Percentiles rank a stretch among this genome's conserved stretches.
Evolutionary conservation across 2,329 filamentous ascomycete species (phyloP).

Genomic region (Dactylellina sp.): DNA sequence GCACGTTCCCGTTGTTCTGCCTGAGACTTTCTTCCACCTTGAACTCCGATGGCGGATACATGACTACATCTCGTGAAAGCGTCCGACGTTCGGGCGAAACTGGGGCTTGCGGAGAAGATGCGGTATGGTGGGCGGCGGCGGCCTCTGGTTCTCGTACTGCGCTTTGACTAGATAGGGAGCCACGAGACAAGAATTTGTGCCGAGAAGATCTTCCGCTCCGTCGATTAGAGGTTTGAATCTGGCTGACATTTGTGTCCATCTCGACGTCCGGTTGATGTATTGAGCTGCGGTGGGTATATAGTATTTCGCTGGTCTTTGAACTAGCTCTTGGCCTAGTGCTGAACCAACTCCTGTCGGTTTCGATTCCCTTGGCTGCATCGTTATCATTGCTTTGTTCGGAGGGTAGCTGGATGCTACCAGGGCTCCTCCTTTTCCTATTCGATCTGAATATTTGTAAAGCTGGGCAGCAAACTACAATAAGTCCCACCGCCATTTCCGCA

Average conservation of each 20-base stretch:
- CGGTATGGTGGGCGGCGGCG: constrained; percentile 2
- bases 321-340: constrained; percentile 28
- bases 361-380: constrained; percentile 31
- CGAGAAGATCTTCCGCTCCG: constrained; percentile 40
- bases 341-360: constrained; percentile 45
- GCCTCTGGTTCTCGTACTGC: constrained; percentile 25
- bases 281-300: constrained; percentile 38
- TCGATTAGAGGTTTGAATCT: constrained; percentile 25
- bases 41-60: constrained; percentile 53
- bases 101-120: constrained; percentile 8
- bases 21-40: constrained; percentile 53
- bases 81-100: constrained; percentile 23
- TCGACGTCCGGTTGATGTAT: constrained; percentile 33
- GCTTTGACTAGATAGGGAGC: constrained; percentile 37
- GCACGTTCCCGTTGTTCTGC: constrained; percentile 52
- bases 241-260: constrained; percentile 12
- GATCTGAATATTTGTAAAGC: constrained; percentile 26
- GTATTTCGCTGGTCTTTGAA: constrained; percentile 43
- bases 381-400: constrained; percentile 19
- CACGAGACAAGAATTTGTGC: constrained; percentile 32
- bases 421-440: constrained; percentile 17
- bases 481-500: constrained; percentile 38
- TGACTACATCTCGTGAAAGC: constrained; percentile 31
- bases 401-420: constrained; percentile 18
- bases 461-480: constrained; percentile 43